Base-by-base conservation (phyloP, 208 protist genomes). In the Wallacemonas sp. region DNA sequence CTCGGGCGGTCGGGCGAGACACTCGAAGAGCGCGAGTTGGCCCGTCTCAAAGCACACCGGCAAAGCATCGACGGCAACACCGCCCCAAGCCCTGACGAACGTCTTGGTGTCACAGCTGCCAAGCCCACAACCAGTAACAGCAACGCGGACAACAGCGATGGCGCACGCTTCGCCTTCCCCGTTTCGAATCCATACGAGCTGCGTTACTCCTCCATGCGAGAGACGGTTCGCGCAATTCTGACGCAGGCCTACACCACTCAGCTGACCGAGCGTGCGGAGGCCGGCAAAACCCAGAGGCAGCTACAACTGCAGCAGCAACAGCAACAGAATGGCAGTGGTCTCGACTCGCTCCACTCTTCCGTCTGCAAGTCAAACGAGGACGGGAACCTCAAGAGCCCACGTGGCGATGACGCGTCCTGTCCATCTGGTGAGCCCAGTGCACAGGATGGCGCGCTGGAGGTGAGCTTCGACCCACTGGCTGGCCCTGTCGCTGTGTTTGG, bases 131-230 rank as follows among this genome's bases (percentile, higher is more conserved):
- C n/a, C n/a, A 16, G 27, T 27, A 39, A 4, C 17, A 17, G n/a
- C 23, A 34, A 48, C 29, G n/a, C n/a, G n/a, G n/a, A n/a, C 39
- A 39, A 27, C 34, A 33, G 44, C 8, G 46, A 24, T 11, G 21
- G 3, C 27, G 17, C 1, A 11, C 34, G 17, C 23, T 74, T 63
- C 23, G 43, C 73, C 57, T 83, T 85, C 44, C 65, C 82, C 39
- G 61, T 64, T n/a, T 74, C 78, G 14, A 88, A 88, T 58, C 82
- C 78, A 16, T 74, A 85, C 65, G 73, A 79, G 39, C 76, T 88
- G 12, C 78, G 75, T 68, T 88, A 88, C 68, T 39, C 36, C 0
- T 55, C 63, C 23, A 74, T 64, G 57, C 48, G 21, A 1, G 58
- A 78, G 41, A 56, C 78, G 27, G 57, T 49, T 5, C 65, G 70